Base-by-base conservation (phyloP, 2,329 filamentous ascomycete genomes). In the Chaetomium strumarium region DNA sequence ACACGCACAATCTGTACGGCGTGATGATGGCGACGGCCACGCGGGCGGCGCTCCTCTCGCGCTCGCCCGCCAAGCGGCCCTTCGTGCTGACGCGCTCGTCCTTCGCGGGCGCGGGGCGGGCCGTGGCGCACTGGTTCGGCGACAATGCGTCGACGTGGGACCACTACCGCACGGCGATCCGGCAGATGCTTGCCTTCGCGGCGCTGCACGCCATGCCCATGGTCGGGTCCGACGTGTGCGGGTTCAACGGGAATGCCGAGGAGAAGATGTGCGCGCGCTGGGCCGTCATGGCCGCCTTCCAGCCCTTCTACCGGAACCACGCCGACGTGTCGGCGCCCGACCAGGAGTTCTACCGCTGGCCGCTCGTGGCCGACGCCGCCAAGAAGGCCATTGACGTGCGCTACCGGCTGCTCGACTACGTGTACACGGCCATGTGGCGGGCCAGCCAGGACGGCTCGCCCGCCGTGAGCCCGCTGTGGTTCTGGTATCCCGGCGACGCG, bases 1-100 rank as follows among this genome's bases (percentile, higher is more conserved):
- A 91, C 61, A 88, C 83, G 0, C 88, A 91, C 67, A 91, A 90
- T 61, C 68, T 90, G 1, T 89, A 88, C 66, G 88, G 87, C 1
- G 78, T 79, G 9, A 83, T 88, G 80, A 91, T 90, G 86, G 84
- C 83, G 1, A 67, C 73, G n/a, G 72, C 79, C 2, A 86, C 84
- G 0, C 77, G 80, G 50, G 66, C 75, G 13, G 83, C 87, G 1
- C 87, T 91, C 81, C 66, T 81, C 5, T 67, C 72, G 11, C 80
- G 86, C 7, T 77, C 83, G 0, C 85, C 87, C 0, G 64, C 65
- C 1, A 69, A 81, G 5, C 79, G 87, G 0, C 86, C 88, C 1
- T 67, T 91, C 53, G 74, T 91, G 37, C 86, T 92, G 56, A 89
- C 86, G 0, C 81, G 88, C 20, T 86, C 82, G 19, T 90, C 86